These are phyloP conservation scores for Malus asiatica DNA, from an alignment of 306 rosid species.

Conservation along the genomic window DNA sequence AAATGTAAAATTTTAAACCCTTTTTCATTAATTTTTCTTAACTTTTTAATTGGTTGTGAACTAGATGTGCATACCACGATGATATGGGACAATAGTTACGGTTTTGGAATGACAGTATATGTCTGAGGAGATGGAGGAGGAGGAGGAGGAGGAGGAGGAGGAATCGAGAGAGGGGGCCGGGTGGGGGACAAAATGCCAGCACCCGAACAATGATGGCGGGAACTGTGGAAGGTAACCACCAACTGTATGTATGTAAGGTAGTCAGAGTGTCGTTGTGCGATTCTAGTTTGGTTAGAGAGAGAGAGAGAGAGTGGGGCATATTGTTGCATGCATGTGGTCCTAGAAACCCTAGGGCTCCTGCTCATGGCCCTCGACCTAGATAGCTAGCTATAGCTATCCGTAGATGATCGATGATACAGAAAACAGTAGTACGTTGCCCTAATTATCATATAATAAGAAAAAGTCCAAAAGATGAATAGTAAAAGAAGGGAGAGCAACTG, in stretches of 20 bases:
- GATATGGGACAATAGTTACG: background rate
- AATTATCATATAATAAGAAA: background rate
- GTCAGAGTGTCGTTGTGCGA: background rate
- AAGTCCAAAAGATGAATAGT: background rate
- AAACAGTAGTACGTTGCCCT: background rate
- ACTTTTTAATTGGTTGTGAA: no score
- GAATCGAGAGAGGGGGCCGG: background rate
- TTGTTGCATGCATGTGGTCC: slow-evolving; percentile 14
- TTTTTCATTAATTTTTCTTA: no score
- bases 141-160: background rate
- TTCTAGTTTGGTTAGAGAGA: background rate
- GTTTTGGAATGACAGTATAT: background rate
- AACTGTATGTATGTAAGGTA: background rate
- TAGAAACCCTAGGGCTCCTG: slow-evolving; percentile 2
- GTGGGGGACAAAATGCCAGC: slow-evolving; percentile 17
- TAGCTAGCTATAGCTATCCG: background rate
- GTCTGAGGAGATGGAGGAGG: background rate
- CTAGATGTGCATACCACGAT: no score
- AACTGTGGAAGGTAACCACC: background rate
- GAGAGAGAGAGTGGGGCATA: background rate
- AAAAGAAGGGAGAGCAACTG: background rate
- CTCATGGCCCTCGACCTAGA: background rate
- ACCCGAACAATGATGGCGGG: slow-evolving; percentile 8
- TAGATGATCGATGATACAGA: background rate
- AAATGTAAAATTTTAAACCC: no score